Base-by-base conservation (phyloP, 768 basidiomycete genomes). In the Leucocoprinus birnbaumii region DNA sequence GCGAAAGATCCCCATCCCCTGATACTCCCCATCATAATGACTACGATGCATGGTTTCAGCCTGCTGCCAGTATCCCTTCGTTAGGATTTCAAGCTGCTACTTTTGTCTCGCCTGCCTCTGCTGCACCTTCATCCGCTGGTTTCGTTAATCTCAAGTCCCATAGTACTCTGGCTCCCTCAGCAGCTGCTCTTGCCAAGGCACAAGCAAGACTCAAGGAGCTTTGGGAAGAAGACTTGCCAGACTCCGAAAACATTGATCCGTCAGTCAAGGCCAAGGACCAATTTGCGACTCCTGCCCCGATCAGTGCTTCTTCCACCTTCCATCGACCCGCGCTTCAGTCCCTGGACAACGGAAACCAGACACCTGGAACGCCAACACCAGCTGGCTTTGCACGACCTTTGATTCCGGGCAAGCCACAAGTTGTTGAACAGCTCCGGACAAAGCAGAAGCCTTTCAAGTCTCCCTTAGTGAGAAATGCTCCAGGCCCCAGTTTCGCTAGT, bases 151-250 rank as follows among this genome's bases (percentile, higher is more conserved):
- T 48, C 4, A 24, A 48, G 14, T 43, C 54, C 3, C 46, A 49
- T n/a, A 34, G 47, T 8, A 27, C 42, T 2, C 38, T 84, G 18
- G 63, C 67, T 13, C 86, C 86, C 1, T 86, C 85, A 4, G 72
- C 69, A 27, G 69, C 69, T 21, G 82, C 86, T 1, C 63, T 87
- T 7, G 78, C 74, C 7, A 76, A 76, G 59, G 86, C 86, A 1
- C 68, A 78, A 66, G 77, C 77, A 41, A 80, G 73, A 59, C 70
- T 84, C 63, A 70, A 68, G 24, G 67, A 73, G 41, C 73, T 75
- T 24, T 61, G 60, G n/a, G 67, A 70, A 10, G 56, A 49, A 10
- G 35, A 53, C 27, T 43, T 43, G 18, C 27, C 27, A 13, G 53
- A 54, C 13, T 27, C 58, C 26, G 72, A 68, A 53, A 72, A 71